Evolutionary conservation across 2,329 filamentous ascomycete species (phyloP).

Genomic region (Monilinia fructicola): DNA sequence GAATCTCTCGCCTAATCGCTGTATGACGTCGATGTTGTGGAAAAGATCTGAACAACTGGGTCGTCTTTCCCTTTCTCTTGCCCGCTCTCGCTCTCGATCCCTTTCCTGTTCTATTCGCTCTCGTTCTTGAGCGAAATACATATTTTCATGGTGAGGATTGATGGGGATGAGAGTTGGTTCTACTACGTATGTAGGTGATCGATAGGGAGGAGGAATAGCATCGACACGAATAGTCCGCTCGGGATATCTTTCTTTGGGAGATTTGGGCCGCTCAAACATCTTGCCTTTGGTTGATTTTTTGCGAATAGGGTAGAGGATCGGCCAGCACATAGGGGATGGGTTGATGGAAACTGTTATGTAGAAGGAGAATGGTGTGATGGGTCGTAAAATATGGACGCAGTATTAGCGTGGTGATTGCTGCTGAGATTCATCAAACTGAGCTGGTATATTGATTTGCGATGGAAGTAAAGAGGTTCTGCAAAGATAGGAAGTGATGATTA

Average conservation of each 20-base stretch:
- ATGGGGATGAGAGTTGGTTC: background rate
- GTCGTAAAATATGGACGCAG: background rate
- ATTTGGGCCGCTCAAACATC: background rate
- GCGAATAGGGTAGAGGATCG: conserved; percentile 3
- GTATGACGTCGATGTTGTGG: conserved; percentile 10
- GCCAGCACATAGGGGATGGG: conserved; percentile 7
- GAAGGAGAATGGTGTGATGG: background rate
- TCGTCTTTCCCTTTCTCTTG: background rate
- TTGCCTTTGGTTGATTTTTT: background rate
- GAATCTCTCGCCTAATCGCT: conserved; percentile 14
- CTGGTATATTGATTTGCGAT: conserved; percentile 4
- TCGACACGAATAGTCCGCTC: background rate
- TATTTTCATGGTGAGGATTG: background rate
- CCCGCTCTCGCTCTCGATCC: background rate
- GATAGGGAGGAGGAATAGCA: conserved; percentile 9
- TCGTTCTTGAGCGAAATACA: background rate
- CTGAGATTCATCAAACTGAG: background rate
- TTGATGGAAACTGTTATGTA: background rate
- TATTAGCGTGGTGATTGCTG: background rate
- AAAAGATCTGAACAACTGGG: conserved; percentile 13
- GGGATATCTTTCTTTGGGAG: conserved; percentile 3
- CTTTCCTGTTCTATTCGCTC: background rate
- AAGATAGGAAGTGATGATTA: background rate
- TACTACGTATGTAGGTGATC: background rate
- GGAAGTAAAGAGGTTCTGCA: background rate